Percentiles rank a stretch among this genome's conserved stretches.
These are phyloP conservation scores for Tetrapyrgos nigripes DNA, from an alignment of 1,284 basidiomycete genomes.

Conservation along the genomic window DNA sequence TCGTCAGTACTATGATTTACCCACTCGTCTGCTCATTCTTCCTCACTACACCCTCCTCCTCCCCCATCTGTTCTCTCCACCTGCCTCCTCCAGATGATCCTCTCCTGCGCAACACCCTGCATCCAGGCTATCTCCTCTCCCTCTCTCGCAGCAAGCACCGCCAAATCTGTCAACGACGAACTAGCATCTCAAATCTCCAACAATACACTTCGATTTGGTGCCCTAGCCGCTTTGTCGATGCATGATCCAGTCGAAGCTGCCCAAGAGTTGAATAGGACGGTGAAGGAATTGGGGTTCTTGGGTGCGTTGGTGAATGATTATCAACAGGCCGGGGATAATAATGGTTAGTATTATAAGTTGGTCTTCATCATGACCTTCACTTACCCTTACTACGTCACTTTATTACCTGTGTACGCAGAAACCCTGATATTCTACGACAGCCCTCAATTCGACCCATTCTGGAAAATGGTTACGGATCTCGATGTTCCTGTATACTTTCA, in stretches of 20 bases:
- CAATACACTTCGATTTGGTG: slow-evolving; percentile 47
- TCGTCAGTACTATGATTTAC: slow-evolving; percentile 25
- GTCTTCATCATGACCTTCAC: too few relatives aligned
- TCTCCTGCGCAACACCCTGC: too few relatives aligned
- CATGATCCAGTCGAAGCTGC: too few relatives aligned
- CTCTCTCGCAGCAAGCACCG: slow-evolving; percentile 36
- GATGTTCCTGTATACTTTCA: slow-evolving; percentile 52
- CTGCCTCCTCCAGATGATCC: too few relatives aligned
- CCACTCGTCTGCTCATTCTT: neutral
- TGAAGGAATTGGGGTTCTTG: too few relatives aligned
- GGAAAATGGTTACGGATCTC: too few relatives aligned
- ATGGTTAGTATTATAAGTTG: too few relatives aligned
- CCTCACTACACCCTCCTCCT: neutral
- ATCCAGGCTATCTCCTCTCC: slow-evolving; percentile 47
- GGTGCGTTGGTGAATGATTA: too few relatives aligned
- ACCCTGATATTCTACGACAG: slow-evolving; percentile 50
- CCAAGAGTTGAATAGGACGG: too few relatives aligned
- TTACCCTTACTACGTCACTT: neutral
- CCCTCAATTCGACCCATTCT: too few relatives aligned
- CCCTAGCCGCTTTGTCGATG: slow-evolving; percentile 47
- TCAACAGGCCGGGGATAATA: too few relatives aligned
- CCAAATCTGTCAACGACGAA: slow-evolving; percentile 40
- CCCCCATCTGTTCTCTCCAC: slow-evolving; percentile 38
- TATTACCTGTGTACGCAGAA: slow-evolving; percentile 24
- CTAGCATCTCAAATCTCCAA: slow-evolving; percentile 45